Base-by-base conservation (phyloP, 176 grass and related monocot genomes). In the Zea luxurians region DNA sequence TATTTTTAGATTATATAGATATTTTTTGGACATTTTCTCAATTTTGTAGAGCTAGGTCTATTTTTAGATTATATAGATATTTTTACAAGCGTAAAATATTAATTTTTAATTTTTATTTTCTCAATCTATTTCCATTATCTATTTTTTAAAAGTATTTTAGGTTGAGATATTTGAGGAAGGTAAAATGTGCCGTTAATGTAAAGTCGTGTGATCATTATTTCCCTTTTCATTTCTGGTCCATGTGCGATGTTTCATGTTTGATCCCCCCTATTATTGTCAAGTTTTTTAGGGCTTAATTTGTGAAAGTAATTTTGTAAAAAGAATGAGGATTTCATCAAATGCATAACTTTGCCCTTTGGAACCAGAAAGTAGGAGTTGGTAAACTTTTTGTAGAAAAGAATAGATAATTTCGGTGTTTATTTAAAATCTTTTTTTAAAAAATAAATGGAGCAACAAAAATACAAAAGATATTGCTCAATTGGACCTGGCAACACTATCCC, bases 401-500 rank as follows among this genome's bases (percentile, higher is more conserved):
- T 61, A 18, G n/a, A n/a, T n/a, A 48, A 48, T 12, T 48, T 49
- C 3, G 4, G 48, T 13, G 48, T 13, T 49, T 49, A 4, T 49
- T 49, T 49, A 4, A 53, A 17, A 54, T 17, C 27, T 27, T 27
- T 27, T 27, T 27, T 27, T 27, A 27, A 54, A 52, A 3, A 53
- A 54, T 52, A 54, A 54, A 54, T 54, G 16, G 6, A 54, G 2
- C 7, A 17, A 50, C 13, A 52, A 52, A 53, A 6, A 17, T 54
- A 17, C 15, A 54, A 17, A 54, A 54, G 50, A 54, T 54, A 54
- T 54, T 55, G 68, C 66, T 78, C 6, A 54, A 44, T 16, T 17
- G 36, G 48, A 52, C 75, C 12, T 48, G 62, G 41, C 62, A 66
- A 53, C 80, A 68, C 50, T 83, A 88, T 88, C 86, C 86, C 67